phyloP scores from a whole-genome alignment of 305 asterid species.

The Andrographis paniculata region DNA sequence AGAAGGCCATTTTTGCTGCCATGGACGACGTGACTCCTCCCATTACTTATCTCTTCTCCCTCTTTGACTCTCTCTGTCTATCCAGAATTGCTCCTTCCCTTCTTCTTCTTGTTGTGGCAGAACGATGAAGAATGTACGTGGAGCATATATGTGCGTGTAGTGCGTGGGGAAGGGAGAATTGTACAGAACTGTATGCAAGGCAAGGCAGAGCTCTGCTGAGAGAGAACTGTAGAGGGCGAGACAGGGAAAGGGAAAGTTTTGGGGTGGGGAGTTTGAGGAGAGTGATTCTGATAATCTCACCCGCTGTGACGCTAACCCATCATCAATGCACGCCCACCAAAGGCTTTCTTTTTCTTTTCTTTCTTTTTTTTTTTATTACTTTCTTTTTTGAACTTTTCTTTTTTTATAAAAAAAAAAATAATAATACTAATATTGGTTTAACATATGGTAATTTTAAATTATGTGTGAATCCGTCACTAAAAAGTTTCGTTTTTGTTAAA shows the following conservation, averaged over 20 bases:
- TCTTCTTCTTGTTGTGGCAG: too few species aligned
- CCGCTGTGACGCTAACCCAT: conserved; percentile 32
- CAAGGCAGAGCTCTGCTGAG: conserved; percentile 9
- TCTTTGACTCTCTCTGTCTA: background rate
- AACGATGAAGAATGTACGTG: too few species aligned
- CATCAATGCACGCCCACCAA: conserved; percentile 32
- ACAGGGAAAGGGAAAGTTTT: conserved; percentile 3
- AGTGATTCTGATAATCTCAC: conserved; percentile 29
- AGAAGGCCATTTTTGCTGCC: conserved; percentile 96
- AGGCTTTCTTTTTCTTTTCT: conserved; percentile 11
- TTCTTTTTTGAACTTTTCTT: background rate
- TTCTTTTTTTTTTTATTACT: conserved; percentile 1
- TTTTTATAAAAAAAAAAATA: too few species aligned
- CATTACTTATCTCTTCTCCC: conserved; percentile 26
- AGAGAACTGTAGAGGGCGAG: conserved; percentile 13
- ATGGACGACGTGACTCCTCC: conserved; percentile 97
- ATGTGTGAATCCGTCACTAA: too few species aligned
- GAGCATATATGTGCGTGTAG: too few species aligned
- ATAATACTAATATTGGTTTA: too few species aligned
- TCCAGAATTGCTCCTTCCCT: conserved; percentile 15
- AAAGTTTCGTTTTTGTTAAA: too few species aligned
- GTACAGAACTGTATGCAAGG: conserved; percentile 19
- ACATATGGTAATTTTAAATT: too few species aligned
- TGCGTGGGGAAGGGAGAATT: conserved; percentile 3
- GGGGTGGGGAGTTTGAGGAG: conserved; percentile 28